phyloP scores from a whole-genome alignment of 169 alveolate species.

The Toxoplasma gondii region DNA sequence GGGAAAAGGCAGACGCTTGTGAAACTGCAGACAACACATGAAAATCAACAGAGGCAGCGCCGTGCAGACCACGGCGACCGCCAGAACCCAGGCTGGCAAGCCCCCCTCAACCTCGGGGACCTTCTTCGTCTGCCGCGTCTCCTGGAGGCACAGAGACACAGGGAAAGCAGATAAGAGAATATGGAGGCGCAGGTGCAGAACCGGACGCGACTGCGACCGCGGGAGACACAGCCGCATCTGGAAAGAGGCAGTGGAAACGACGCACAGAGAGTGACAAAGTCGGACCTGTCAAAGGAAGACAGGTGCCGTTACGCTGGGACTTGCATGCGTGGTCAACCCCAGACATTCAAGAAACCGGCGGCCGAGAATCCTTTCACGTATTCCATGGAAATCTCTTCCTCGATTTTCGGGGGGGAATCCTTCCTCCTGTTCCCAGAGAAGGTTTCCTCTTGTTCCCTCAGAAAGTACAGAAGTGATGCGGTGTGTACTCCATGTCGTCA shows the following conservation, averaged over 20 bases:
- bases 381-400: too few relatives aligned
- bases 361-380: too few relatives aligned
- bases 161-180: not conserved
- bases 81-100: slow-evolving; percentile 7
- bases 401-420: too few relatives aligned
- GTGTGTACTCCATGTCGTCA: too few relatives aligned
- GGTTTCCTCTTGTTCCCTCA: too few relatives aligned
- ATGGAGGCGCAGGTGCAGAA: not conserved
- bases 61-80: slow-evolving; percentile 16
- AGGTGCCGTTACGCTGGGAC: too few relatives aligned
- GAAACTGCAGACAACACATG: slow-evolving; percentile 29
- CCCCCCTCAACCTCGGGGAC: slow-evolving; percentile 5
- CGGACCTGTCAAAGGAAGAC: too few relatives aligned
- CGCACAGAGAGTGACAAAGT: not conserved
- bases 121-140: not conserved
- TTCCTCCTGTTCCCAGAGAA: too few relatives aligned
- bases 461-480: too few relatives aligned
- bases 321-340: too few relatives aligned
- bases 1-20: slow-evolving; percentile 3
- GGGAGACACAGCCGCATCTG: not conserved
- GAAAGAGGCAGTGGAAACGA: not conserved
- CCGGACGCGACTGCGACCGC: not conserved
- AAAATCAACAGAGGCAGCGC: not conserved
- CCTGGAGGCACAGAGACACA: not conserved
- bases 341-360: too few relatives aligned